Evolutionary conservation across 2,329 filamentous ascomycete genomes (phyloP).

Genomic region (Triangularia setosa): DNA sequence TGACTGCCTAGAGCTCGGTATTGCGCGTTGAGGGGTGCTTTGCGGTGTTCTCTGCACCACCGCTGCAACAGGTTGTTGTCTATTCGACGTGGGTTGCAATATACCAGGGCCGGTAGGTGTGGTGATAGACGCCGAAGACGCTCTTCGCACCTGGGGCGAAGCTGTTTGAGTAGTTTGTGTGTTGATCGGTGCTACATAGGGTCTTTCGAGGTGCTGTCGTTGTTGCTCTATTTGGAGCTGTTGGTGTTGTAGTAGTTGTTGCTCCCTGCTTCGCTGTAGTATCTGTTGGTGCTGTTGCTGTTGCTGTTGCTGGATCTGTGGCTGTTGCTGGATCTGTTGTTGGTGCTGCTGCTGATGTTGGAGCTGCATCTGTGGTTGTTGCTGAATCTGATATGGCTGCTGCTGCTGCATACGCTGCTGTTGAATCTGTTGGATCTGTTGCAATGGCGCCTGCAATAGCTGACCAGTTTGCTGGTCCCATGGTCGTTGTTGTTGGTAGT

Average conservation of each 20-base stretch:
- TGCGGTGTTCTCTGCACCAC: not conserved
- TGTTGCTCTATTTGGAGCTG: constrained; percentile 4
- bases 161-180: not conserved
- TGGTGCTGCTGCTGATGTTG: not conserved
- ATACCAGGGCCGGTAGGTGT: not conserved
- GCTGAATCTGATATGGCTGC: not conserved
- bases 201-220: not conserved
- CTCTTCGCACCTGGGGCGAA: not conserved
- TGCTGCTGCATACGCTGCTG: not conserved
- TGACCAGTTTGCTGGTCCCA: not conserved
- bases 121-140: not conserved
- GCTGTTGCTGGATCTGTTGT: not conserved
- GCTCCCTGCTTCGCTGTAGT: not conserved
- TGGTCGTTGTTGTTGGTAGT: constrained; percentile 6
- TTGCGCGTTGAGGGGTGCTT: not conserved
- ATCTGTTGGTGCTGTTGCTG: not conserved
- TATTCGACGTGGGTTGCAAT: not conserved
- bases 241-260: constrained; percentile 6
- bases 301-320: not conserved
- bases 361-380: not conserved
- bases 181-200: not conserved
- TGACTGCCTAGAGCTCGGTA: not conserved
- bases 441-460: not conserved
- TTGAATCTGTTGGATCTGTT: not conserved
- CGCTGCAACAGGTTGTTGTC: not conserved